Evolutionary conservation across 345 rosid species (phyloP).

Genomic region (Camelina neglecta): DNA sequence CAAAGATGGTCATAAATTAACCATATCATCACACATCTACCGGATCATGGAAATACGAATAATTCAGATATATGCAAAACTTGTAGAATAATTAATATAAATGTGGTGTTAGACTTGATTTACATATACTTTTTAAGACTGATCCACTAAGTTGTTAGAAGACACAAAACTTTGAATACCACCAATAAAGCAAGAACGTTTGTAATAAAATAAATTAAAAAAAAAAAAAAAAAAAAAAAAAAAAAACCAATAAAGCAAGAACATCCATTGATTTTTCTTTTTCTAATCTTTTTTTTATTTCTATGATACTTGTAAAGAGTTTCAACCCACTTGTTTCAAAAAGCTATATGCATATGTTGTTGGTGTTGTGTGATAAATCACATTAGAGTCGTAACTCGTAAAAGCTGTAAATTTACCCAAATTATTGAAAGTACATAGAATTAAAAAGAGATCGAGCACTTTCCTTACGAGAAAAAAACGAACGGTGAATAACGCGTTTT

Average conservation of each 20-base stretch:
- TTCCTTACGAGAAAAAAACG: too few species aligned
- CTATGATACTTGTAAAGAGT: not conserved
- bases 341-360: too few species aligned
- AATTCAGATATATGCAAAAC: constrained; percentile 18
- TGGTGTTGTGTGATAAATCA: too few species aligned
- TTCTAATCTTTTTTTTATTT: not conserved
- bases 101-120: not conserved
- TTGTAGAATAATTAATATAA: constrained; percentile 12
- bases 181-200: not conserved
- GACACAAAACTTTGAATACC: constrained; percentile 20
- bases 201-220: too few species aligned
- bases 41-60: not conserved
- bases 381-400: too few species aligned
- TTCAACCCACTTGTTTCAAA: not conserved
- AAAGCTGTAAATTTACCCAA: too few species aligned
- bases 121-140: constrained; percentile 4
- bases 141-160: constrained; percentile 7
- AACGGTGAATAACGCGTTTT: too few species aligned
- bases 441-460: too few species aligned
- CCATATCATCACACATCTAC: constrained; percentile 22
- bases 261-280: not conserved
- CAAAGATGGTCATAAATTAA: not conserved
- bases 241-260: not conserved
- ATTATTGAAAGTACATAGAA: too few species aligned
- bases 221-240: too few species aligned